phyloP scores from a whole-genome alignment of 306 rosid genomes.

The Sicyos baderoa region DNA sequence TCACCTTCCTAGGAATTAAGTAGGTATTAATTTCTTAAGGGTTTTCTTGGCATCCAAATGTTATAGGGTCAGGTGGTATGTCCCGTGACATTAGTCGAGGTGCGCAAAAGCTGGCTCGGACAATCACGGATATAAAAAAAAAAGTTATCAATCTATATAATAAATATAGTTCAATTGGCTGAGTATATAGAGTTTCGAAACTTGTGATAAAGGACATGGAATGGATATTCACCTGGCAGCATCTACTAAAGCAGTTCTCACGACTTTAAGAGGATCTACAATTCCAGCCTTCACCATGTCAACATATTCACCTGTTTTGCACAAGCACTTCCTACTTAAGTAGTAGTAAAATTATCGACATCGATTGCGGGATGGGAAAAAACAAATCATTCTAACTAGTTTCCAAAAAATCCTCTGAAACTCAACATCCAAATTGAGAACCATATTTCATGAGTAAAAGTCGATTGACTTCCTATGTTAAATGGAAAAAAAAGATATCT shows the following conservation, averaged over 20 bases:
- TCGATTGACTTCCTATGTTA: no score
- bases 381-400: background rate
- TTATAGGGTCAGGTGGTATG: no score
- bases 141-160: no score
- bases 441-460: background rate
- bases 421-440: background rate
- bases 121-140: no score
- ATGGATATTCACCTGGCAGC: conserved; percentile 70
- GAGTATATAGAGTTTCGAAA: no score
- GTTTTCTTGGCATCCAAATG: no score
- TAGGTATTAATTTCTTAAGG: no score
- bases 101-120: no score
- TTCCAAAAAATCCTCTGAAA: background rate
- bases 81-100: no score
- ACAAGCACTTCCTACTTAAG: conserved; percentile 10
- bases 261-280: conserved; percentile 83
- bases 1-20: no score
- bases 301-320: conserved; percentile 62
- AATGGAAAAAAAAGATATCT: background rate
- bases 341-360: background rate
- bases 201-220: background rate
- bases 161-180: no score
- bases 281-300: conserved; percentile 88
- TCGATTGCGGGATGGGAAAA: background rate
- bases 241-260: conserved; percentile 78